A percentile compares a stretch with the other conserved stretches of the same genome.
Evolutionary conservation across 1,284 basidiomycete species (phyloP).

Genomic region (Heterobasidion irregulare): DNA sequence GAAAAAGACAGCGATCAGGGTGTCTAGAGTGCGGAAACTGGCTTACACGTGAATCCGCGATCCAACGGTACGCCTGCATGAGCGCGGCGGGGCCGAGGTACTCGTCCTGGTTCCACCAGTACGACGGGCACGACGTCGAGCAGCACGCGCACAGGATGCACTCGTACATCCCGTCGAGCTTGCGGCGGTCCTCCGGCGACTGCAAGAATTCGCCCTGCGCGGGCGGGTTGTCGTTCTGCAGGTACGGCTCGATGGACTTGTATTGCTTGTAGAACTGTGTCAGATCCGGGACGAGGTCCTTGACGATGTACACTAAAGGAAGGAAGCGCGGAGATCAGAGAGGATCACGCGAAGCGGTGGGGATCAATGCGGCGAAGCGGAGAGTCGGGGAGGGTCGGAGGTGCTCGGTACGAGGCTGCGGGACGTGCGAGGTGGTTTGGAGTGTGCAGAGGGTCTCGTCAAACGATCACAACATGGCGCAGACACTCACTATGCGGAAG

Average conservation of each 20-base stretch:
- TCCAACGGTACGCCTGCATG: slow-evolving; percentile 96
- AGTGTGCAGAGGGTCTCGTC: too few species aligned
- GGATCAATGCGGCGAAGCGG: background rate
- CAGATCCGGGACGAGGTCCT: slow-evolving; percentile 91
- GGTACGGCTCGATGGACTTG: slow-evolving; percentile 96
- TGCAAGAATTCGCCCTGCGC: slow-evolving; percentile 82
- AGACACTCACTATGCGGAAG: slow-evolving; percentile 84
- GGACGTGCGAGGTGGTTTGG: too few species aligned
- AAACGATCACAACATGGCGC: too few species aligned
- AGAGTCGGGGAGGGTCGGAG: background rate
- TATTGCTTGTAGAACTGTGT: slow-evolving; percentile 98
- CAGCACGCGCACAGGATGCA: slow-evolving; percentile 94
- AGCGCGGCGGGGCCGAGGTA: slow-evolving; percentile 96
- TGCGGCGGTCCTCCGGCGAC: slow-evolving; percentile 86
- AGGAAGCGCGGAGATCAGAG: background rate
- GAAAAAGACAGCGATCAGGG: background rate
- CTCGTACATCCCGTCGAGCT: slow-evolving; percentile 96
- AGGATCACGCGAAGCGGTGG: background rate
- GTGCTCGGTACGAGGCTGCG: too few species aligned
- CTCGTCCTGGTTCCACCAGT: slow-evolving; percentile 99
- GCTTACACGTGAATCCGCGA: slow-evolving; percentile 88
- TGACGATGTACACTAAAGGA: slow-evolving; percentile 90
- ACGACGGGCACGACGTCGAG: slow-evolving; percentile 91
- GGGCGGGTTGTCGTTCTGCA: slow-evolving; percentile 88
- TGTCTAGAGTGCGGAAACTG: background rate